Conservation (phyloP, 208 protist genomes). For the Endotrypanum monterogeii region DNA sequence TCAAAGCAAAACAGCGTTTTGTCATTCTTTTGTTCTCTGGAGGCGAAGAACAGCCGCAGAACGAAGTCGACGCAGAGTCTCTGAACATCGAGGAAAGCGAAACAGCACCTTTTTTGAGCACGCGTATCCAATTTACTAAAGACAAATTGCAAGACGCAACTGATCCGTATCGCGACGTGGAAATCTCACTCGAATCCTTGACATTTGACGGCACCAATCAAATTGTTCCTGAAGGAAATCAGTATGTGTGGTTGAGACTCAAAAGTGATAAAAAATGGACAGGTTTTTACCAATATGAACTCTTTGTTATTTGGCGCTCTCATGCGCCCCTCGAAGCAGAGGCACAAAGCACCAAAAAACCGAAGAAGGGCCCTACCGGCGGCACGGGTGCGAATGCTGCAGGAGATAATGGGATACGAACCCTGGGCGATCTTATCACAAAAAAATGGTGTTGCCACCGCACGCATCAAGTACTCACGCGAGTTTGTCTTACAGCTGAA, state of each 20-base stretch:
- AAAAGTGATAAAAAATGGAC: constrained; percentile 54
- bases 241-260: constrained; percentile 69
- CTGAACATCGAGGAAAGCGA: constrained; percentile 1
- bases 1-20: constrained; percentile 37
- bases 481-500: constrained; percentile 57
- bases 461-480: constrained; percentile 68
- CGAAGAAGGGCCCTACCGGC: constrained; percentile 8
- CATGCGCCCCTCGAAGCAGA: constrained; percentile 26
- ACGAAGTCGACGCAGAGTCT: constrained; percentile 5
- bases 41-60: constrained; percentile 11
- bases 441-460: constrained; percentile 69
- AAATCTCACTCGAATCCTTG: constrained; percentile 10
- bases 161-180: constrained; percentile 13
- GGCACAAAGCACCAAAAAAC: constrained; percentile 13
- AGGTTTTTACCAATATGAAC: constrained; percentile 37
- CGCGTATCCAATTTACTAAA: constrained; percentile 9
- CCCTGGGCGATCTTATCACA: constrained; percentile 62
- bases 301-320: constrained; percentile 45
- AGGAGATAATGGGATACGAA: constrained; percentile 11
- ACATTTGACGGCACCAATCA: constrained; percentile 27
- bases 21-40: constrained; percentile 33
- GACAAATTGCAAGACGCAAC: constrained; percentile 10
- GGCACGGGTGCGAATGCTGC: neutral
- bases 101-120: constrained; percentile 2
- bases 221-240: constrained; percentile 46